Base-by-base conservation (phyloP, 73 alveolate genomes). In the Breviolum minutum region DNA sequence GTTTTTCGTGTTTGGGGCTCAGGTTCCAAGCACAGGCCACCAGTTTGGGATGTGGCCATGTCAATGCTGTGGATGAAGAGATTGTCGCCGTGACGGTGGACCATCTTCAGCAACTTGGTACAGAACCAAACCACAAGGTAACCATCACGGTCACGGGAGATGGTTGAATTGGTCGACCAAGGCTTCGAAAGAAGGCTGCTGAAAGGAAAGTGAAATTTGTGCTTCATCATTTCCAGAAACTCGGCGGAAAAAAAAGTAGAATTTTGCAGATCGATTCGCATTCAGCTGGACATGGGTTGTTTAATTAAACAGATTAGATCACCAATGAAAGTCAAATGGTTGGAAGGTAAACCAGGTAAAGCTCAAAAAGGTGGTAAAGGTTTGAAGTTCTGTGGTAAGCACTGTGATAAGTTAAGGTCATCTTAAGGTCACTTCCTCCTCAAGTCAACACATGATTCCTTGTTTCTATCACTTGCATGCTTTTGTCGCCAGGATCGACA, bases 181-280 rank as follows among this genome's bases (percentile, higher is more conserved):
- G 97, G 97, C 81, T 92, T 40, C 98, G 86, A 29, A 92, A 92
- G 90, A 80, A 81, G 13, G 63, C 73, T 26, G 64, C 85, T 24
- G 89, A 92, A 68, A 84, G 98, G 73, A 54, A 61, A 27, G 66
- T 76, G 68, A 48, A 92, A 54, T 92, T 92, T 71, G 13, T 62
- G 63, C 91, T 92, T 48, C 98, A 92, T 26, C 98, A 92, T 68
- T 92, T 92, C 62, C 98, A 92, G 98, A 90, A 71, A 63, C 97
- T 24, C 2, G 48, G 61, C 84, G 27, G 66, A 27, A 66, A 13
- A 66, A 17, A 66, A 66, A 14, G 54, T 40, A 40, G 3, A 40
- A 40, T 40, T 0, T 40, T 40, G 54, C 54, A 40, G 54, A 40
- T 40, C 54, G 54, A 40, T 40, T 40, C 54, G n/a, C n/a, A 0